Base-by-base conservation (phyloP, 352 stramenopile genomes). In the Phytophthora idaei region DNA sequence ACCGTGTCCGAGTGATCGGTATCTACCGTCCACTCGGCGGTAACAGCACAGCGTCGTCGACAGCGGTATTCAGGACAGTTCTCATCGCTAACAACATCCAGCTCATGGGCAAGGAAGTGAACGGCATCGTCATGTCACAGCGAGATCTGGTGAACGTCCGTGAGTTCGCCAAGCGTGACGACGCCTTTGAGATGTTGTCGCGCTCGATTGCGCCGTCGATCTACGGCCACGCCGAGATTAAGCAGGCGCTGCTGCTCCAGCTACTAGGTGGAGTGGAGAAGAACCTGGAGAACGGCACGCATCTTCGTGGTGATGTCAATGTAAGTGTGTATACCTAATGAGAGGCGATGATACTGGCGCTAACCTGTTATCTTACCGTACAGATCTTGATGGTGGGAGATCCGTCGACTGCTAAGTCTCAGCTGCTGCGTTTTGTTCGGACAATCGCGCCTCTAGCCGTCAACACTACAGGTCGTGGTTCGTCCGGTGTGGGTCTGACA, bases 261-360 rank as follows among this genome's bases (percentile, higher is more conserved):
- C 61, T 97, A 51, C 79, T 98, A 14, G 90, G 95, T 39, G 97
- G 96, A 41, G 81, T 94, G 14, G 95, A 99, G 71, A 97, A 98
- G 68, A 99, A 99, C 63, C 76, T 99, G 3, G 92, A 97, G 27
- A 99, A 99, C 77, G 98, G 98, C 11, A 99, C 97, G 6, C 98
- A 99, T 88, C 89, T 99, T 46, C 95, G 98, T 87, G 98, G 98
- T 77, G 98, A 99, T 73, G 98, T 99, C 63, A 99, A 99, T 71
- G 85, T 95, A 55, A 71, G 81, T 74, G 2, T 64, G 6, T 50
- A 12, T 25, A 21, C 25, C 10, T 29, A 6, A 21, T 4, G 15
- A 48, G 10, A 48, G 15, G 1, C 5, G 7, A 25, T 12, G 42
- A 25, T 11, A 4, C 25, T 5, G 25, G 29, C 48, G 28, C 37